Percentiles rank a stretch among this genome's conserved stretches.
These are phyloP conservation scores for Botryotinia narcissicola DNA, from an alignment of 2,329 filamentous ascomycete species.

Conservation along the genomic window DNA sequence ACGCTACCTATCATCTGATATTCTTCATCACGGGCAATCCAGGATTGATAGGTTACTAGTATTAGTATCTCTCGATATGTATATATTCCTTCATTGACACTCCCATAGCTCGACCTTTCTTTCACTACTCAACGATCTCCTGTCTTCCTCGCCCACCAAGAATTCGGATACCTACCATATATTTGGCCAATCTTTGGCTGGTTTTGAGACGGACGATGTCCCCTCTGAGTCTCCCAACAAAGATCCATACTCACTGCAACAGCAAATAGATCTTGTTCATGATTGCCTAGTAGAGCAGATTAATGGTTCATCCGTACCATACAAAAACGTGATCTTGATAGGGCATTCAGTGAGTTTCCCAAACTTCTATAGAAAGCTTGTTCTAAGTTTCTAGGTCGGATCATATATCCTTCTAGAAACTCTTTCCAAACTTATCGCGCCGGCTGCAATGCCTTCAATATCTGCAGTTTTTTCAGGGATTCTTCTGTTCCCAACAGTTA, in stretches of 20 bases:
- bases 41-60: slow-evolving; percentile 72
- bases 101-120: slow-evolving; percentile 54
- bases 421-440: slow-evolving; percentile 45
- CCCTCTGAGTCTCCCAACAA: slow-evolving; percentile 38
- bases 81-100: neutral
- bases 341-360: slow-evolving; percentile 72
- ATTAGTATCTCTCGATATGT: slow-evolving; percentile 13
- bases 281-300: slow-evolving; percentile 26
- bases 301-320: slow-evolving; percentile 40
- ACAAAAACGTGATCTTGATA: slow-evolving; percentile 62
- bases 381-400: slow-evolving; percentile 47
- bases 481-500: slow-evolving; percentile 71
- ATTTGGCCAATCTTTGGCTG: slow-evolving; percentile 56
- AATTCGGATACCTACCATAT: slow-evolving; percentile 44
- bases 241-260: slow-evolving; percentile 47
- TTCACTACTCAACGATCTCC: slow-evolving; percentile 51
- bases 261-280: slow-evolving; percentile 46
- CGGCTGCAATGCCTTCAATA: slow-evolving; percentile 33
- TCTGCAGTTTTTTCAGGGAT: slow-evolving; percentile 45
- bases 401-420: slow-evolving; percentile 69
- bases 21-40: slow-evolving; percentile 78
- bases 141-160: slow-evolving; percentile 45
- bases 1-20: slow-evolving; percentile 47
- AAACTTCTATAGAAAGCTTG: slow-evolving; percentile 67
- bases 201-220: slow-evolving; percentile 52